phyloP scores from a whole-genome alignment of 345 rosid species.

The Ceriops decandra region DNA sequence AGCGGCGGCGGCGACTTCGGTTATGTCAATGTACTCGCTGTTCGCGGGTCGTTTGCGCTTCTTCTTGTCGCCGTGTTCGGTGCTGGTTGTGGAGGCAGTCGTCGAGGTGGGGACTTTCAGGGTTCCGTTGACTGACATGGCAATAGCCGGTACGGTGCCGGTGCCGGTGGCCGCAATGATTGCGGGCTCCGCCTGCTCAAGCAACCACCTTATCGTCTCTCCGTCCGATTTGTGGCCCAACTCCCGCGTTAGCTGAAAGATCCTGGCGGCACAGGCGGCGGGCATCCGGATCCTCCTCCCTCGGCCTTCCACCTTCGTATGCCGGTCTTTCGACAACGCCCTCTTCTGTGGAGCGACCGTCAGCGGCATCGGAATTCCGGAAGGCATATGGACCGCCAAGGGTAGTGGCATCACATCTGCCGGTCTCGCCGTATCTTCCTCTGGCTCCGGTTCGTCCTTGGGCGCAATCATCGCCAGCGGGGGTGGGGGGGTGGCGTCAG shows the following conservation, averaged over 20 bases:
- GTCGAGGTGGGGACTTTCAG: slow-evolving; percentile 78
- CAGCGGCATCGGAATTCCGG: slow-evolving; percentile 31
- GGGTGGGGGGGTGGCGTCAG: slow-evolving; percentile 5
- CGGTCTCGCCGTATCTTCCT: not conserved
- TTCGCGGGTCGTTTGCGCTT: slow-evolving; percentile 68
- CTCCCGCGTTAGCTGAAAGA: slow-evolving; percentile 82
- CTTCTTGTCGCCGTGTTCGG: slow-evolving; percentile 45
- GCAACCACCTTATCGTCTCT: slow-evolving; percentile 81
- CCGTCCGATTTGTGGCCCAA: slow-evolving; percentile 91
- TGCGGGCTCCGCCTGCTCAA: slow-evolving; percentile 84
- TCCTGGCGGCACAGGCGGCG: slow-evolving; percentile 87
- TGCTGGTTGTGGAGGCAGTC: slow-evolving; percentile 35
- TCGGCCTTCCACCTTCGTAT: slow-evolving; percentile 89
- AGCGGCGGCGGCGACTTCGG: slow-evolving; percentile 38
- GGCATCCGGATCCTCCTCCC: slow-evolving; percentile 98
- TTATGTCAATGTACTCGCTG: slow-evolving; percentile 66
- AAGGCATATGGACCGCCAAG: slow-evolving; percentile 32
- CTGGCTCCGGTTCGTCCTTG: slow-evolving; percentile 42
- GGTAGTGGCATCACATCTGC: slow-evolving; percentile 17
- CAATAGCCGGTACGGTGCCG: slow-evolving; percentile 90
- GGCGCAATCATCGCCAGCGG: slow-evolving; percentile 16
- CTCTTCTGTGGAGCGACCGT: slow-evolving; percentile 43
- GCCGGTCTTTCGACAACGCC: slow-evolving; percentile 78
- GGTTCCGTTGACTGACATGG: slow-evolving; percentile 84
- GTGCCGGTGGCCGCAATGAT: slow-evolving; percentile 87